These are phyloP conservation scores for Magnolia officinalis DNA, from an alignment of 164 flowering plant genomes.

Conservation along the genomic window DNA sequence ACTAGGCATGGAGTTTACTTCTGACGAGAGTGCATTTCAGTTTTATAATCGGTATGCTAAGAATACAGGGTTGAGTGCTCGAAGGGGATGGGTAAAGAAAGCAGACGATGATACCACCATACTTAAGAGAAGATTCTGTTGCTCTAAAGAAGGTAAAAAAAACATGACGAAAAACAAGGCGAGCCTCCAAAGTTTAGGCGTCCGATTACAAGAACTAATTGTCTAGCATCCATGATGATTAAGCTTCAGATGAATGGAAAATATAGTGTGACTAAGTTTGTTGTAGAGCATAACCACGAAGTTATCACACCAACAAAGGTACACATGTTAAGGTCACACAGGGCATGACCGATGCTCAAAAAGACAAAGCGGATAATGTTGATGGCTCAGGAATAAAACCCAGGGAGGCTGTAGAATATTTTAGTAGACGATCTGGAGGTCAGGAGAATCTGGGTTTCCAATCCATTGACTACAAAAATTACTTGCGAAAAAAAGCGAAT, in stretches of 20 bases:
- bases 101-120: not conserved
- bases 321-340: not conserved
- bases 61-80: not conserved
- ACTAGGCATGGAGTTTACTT: not conserved
- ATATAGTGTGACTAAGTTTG: not conserved
- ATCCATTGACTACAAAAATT: not conserved
- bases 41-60: not conserved
- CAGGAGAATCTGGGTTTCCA: not conserved
- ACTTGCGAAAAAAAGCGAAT: not conserved
- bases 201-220: not conserved
- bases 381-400: not conserved
- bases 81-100: not conserved
- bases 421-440: not conserved
- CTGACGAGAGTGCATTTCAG: not conserved
- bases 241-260: not conserved
- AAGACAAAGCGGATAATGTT: too few species aligned
- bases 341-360: too few species aligned
- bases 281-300: not conserved
- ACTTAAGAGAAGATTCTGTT: not conserved
- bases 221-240: not conserved
- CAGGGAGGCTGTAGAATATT: not conserved
- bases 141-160: not conserved
- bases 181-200: not conserved
- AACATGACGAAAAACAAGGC: not conserved
- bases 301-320: not conserved